These are phyloP conservation scores for Chlorella sp. DNA, from an alignment of 139 green algal genomes.

Conservation along the genomic window DNA sequence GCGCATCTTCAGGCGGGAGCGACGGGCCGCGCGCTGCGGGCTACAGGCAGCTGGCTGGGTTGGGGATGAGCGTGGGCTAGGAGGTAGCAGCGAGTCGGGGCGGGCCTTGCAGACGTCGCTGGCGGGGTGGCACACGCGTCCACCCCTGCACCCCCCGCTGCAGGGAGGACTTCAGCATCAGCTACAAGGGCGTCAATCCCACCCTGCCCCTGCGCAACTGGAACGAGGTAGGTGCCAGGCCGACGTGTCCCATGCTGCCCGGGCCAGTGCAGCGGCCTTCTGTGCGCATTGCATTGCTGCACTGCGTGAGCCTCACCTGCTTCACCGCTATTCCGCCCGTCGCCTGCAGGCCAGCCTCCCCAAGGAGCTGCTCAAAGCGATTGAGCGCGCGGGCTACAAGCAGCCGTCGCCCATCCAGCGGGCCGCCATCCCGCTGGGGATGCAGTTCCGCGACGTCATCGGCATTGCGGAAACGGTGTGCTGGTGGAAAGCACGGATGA, in stretches of 20 bases:
- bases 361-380: constrained; percentile 37
- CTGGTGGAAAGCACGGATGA: too few species aligned
- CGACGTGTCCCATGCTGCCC: too few species aligned
- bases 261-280: too few species aligned
- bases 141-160: not conserved
- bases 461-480: constrained; percentile 88
- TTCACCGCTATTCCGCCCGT: too few species aligned
- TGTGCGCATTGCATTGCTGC: too few species aligned
- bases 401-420: constrained; percentile 98
- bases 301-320: too few species aligned
- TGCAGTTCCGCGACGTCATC: constrained; percentile 94
- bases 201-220: constrained; percentile 81
- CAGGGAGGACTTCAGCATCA: constrained; percentile 97
- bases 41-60: too few species aligned
- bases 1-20: constrained; percentile 90
- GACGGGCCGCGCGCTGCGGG: not conserved
- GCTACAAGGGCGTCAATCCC: constrained; percentile 70
- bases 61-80: too few species aligned
- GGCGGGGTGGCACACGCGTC: too few species aligned
- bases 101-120: too few species aligned
- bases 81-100: too few species aligned
- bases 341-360: not conserved
- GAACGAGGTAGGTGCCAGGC: too few species aligned
- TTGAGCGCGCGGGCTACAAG: constrained; percentile 82
- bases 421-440: constrained; percentile 93